These are phyloP conservation scores for Termitomyces sp. DNA, from an alignment of 768 basidiomycete genomes.

Conservation along the genomic window DNA sequence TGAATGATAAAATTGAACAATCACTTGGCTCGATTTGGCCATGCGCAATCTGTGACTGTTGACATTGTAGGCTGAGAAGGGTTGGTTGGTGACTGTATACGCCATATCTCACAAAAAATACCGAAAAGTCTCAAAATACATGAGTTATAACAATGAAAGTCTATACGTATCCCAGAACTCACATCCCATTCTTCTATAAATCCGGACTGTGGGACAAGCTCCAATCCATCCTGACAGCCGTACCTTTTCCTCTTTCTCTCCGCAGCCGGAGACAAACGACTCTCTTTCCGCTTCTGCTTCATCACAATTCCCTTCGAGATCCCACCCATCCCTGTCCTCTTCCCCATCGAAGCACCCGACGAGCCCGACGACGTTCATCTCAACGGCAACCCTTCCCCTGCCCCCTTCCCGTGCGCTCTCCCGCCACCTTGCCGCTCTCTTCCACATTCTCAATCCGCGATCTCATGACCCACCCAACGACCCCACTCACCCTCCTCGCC, in stretches of 20 bases:
- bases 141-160: too few species aligned
- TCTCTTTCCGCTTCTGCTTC: not conserved
- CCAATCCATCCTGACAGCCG: not conserved
- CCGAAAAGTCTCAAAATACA: too few species aligned
- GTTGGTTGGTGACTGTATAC: too few species aligned
- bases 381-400: not conserved
- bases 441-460: not conserved
- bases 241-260: not conserved
- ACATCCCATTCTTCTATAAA: too few species aligned
- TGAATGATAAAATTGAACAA: too few species aligned
- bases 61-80: too few species aligned
- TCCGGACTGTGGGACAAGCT: too few species aligned
- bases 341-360: not conserved
- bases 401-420: not conserved
- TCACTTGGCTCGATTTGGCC: too few species aligned
- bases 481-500: slow-evolving; percentile 19
- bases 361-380: not conserved
- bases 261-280: not conserved
- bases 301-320: not conserved
- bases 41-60: too few species aligned
- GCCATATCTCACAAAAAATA: too few species aligned
- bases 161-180: too few species aligned
- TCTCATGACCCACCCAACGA: not conserved
- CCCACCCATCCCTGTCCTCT: not conserved
- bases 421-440: too few species aligned